Percentiles rank a stretch among this genome's conserved stretches.
These are phyloP conservation scores for Ciborinia camelliae DNA, from an alignment of 2,329 filamentous ascomycete species.

Conservation along the genomic window DNA sequence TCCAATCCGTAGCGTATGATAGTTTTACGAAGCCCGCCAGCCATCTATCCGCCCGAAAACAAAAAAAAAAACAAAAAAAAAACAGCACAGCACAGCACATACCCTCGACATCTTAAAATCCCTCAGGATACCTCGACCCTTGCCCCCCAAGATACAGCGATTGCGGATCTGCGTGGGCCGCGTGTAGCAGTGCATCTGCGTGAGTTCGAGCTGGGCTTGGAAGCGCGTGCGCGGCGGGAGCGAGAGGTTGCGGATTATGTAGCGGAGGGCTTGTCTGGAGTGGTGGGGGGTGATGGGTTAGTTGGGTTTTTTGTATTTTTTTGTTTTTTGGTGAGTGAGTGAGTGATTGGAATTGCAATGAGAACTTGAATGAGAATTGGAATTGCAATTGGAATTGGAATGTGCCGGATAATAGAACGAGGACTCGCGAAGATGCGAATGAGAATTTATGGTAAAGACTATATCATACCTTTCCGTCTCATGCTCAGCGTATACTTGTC, in stretches of 20 bases:
- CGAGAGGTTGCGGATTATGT: conserved; percentile 89
- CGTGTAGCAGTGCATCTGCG: conserved; percentile 95
- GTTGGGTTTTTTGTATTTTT: no score
- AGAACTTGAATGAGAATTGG: no score
- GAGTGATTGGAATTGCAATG: conserved; percentile 2
- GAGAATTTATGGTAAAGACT: no score
- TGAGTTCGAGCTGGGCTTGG: conserved; percentile 87
- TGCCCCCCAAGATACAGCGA: conserved; percentile 88
- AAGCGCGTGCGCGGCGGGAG: conserved; percentile 78
- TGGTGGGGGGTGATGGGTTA: no score
- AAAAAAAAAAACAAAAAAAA: no score
- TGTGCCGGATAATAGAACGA: not conserved
- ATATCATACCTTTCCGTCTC: conserved; percentile 75
- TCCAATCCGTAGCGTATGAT: no score
- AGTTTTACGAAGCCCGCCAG: no score
- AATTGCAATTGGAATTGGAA: not conserved
- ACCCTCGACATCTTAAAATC: conserved; percentile 92
- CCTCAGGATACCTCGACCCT: conserved; percentile 81
- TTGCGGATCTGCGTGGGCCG: conserved; percentile 91
- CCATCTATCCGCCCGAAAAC: no score
- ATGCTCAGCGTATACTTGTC: conserved; percentile 81
- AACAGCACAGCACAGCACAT: no score
- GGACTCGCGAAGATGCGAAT: no score
- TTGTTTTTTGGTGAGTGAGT: no score
- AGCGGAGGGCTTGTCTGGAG: conserved; percentile 92